Percentiles rank a stretch among this genome's conserved stretches.
phyloP scores from a whole-genome alignment of 805 yeast species.

The Osmozyma mogii region DNA sequence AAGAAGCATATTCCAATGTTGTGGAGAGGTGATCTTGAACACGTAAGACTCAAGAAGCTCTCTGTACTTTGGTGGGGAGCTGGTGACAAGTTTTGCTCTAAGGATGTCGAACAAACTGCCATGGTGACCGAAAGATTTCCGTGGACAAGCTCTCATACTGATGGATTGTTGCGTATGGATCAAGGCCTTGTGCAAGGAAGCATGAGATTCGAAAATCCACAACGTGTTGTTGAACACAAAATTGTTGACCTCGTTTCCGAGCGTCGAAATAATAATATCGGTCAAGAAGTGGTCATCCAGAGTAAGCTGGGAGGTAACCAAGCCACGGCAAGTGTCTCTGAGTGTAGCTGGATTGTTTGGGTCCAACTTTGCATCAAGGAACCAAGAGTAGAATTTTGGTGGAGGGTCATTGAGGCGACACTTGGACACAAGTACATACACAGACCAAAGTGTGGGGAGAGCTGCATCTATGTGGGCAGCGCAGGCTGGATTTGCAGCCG shows the following conservation, averaged over 20 bases:
- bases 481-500: slow-evolving; percentile 13
- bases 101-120: slow-evolving; percentile 29
- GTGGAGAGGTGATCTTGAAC: slow-evolving; percentile 29
- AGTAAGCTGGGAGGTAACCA: slow-evolving; percentile 17
- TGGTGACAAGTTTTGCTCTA: slow-evolving; percentile 42
- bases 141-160: slow-evolving; percentile 4
- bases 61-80: slow-evolving; percentile 42
- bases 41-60: slow-evolving; percentile 44
- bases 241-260: slow-evolving; percentile 27
- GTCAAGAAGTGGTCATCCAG: slow-evolving; percentile 17
- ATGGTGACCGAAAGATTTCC: slow-evolving; percentile 2
- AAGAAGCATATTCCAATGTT: slow-evolving; percentile 38
- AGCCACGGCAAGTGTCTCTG: slow-evolving; percentile 1
- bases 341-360: slow-evolving; percentile 14
- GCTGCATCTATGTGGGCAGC: slow-evolving; percentile 24
- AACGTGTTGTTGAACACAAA: slow-evolving; percentile 13
- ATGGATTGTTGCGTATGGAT: slow-evolving; percentile 42
- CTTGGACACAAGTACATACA: slow-evolving; percentile 39
- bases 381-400: slow-evolving; percentile 15
- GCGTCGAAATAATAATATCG: slow-evolving; percentile 22
- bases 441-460: slow-evolving; percentile 38
- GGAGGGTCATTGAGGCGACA: slow-evolving; percentile 20
- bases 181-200: slow-evolving; percentile 44
- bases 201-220: slow-evolving; percentile 26
- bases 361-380: slow-evolving; percentile 7